Evolutionary conservation across 192 early-diverging fungal genomes (phyloP).

Genomic region (Coemansia sp.): DNA sequence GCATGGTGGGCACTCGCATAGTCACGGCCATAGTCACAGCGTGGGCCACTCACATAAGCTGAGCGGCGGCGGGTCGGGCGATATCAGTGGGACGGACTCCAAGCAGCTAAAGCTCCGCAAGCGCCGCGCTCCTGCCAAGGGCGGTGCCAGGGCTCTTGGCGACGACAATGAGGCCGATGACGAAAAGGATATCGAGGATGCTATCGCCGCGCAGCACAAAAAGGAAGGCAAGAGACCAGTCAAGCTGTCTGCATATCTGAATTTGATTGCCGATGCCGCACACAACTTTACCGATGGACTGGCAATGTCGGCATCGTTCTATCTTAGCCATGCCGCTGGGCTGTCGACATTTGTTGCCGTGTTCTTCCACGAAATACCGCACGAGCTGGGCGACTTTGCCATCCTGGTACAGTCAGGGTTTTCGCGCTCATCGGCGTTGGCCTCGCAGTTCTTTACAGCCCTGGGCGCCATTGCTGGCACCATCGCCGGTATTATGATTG

Average conservation of each 20-base stretch:
- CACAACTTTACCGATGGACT: constrained; percentile 88
- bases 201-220: neutral
- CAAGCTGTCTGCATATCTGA: constrained; percentile 74
- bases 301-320: constrained; percentile 81
- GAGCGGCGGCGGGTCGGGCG: constrained; percentile 17
- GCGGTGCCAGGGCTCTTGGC: neutral
- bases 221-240: constrained; percentile 36
- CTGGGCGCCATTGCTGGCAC: constrained; percentile 80
- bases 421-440: constrained; percentile 67
- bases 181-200: constrained; percentile 37
- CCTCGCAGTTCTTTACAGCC: constrained; percentile 78
- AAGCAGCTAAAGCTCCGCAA: constrained; percentile 28
- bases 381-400: constrained; percentile 87
- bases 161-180: constrained; percentile 46
- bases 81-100: constrained; percentile 21
- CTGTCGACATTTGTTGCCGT: constrained; percentile 82
- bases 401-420: constrained; percentile 82
- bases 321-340: constrained; percentile 76
- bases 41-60: constrained; percentile 25
- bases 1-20: constrained; percentile 56
- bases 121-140: constrained; percentile 14
- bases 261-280: constrained; percentile 78
- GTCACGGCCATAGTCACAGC: constrained; percentile 45
- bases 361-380: constrained; percentile 88
- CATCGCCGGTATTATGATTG: constrained; percentile 71